Evolutionary conservation across 352 stramenopile species (phyloP).

Genomic region (Thalassiosira exigua): DNA sequence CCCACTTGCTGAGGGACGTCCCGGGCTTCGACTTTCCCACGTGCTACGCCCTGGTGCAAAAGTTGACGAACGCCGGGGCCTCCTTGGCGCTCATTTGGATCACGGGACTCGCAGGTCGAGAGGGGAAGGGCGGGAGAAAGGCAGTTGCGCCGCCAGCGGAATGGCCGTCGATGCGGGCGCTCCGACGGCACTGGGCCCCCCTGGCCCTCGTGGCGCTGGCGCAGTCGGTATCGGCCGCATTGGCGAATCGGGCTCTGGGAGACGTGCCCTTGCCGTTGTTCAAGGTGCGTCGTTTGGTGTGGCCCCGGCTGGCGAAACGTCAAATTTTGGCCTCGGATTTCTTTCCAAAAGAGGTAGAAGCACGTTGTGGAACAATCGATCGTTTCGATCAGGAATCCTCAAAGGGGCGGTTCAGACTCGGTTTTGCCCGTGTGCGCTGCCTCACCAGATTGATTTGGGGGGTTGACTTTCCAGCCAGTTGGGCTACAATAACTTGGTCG

Average conservation of each 20-base stretch:
- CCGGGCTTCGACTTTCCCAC: slow-evolving; percentile 42
- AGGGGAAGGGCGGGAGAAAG: slow-evolving; percentile 6
- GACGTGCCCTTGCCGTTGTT: slow-evolving; percentile 36
- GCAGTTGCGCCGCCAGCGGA: slow-evolving; percentile 4
- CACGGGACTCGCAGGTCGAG: slow-evolving; percentile 17
- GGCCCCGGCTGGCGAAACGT: no score
- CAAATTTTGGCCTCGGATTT: no score
- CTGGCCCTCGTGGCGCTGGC: slow-evolving; percentile 34
- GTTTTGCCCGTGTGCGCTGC: no score
- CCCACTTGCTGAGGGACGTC: slow-evolving; percentile 42
- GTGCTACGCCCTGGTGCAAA: slow-evolving; percentile 43
- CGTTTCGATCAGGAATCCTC: no score
- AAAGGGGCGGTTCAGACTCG: no score
- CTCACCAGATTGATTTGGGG: no score
- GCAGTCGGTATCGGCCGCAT: slow-evolving; percentile 35
- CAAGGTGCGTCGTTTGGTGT: slow-evolving; percentile 47
- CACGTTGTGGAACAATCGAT: no score
- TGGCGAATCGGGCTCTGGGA: slow-evolving; percentile 40
- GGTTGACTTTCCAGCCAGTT: no score
- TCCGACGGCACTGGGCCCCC: slow-evolving; percentile 28
- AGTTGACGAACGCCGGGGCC: slow-evolving; percentile 38
- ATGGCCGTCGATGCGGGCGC: slow-evolving; percentile 32
- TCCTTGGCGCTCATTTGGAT: slow-evolving; percentile 41
- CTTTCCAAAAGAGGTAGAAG: no score
- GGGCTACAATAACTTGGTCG: no score